Evolutionary conservation across 2,329 filamentous ascomycete species (phyloP).

Genomic region (Hymenoscyphus fraxineus): DNA sequence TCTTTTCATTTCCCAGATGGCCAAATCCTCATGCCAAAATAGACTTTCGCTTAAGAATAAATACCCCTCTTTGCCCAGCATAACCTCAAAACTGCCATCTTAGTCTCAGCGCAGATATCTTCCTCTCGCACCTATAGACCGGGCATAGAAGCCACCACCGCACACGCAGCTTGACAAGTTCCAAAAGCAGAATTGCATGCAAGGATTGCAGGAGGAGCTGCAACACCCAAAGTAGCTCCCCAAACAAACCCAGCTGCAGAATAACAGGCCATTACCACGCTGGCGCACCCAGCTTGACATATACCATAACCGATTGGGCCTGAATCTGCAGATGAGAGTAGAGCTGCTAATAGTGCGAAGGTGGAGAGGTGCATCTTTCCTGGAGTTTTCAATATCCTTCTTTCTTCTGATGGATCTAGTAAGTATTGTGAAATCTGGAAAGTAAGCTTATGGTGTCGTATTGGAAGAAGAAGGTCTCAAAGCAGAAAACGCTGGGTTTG

Average conservation of each 20-base stretch:
- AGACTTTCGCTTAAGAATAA: no score
- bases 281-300: conserved; percentile 46
- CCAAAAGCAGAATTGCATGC: conserved; percentile 46
- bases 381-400: no score
- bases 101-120: conserved; percentile 34
- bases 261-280: conserved; percentile 45
- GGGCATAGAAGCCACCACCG: conserved; percentile 30
- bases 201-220: conserved; percentile 40
- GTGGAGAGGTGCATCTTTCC: neutral
- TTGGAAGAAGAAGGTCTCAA: no score
- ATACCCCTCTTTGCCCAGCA: neutral
- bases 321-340: conserved; percentile 15
- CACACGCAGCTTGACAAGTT: conserved; percentile 43
- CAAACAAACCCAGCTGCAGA: conserved; percentile 41
- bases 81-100: neutral
- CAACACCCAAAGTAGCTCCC: conserved; percentile 38
- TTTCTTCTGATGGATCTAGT: no score
- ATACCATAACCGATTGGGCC: conserved; percentile 41
- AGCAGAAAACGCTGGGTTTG: no score
- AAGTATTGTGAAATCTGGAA: no score
- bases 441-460: no score
- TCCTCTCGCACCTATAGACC: no score
- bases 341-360: neutral
- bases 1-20: no score
- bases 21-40: no score